Evolutionary conservation across 2,329 filamentous ascomycete genomes (phyloP), one percentile per base, ranked within the genome.

Genomic region (Aspergillus fumigatiaffinis): DNA sequence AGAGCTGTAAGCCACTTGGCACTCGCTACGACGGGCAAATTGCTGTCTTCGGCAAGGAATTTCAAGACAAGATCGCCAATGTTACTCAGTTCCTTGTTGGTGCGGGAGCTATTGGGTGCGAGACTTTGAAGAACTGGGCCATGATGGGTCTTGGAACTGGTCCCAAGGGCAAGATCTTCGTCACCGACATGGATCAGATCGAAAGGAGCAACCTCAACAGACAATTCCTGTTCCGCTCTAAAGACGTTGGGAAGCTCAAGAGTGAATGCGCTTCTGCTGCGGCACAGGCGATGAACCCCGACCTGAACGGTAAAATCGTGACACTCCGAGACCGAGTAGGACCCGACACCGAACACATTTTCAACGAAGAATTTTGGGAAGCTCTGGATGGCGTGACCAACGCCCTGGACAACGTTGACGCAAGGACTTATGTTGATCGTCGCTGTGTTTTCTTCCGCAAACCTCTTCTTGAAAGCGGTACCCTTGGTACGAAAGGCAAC

Each of bases 41-140:
- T 70, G 93, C 91, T 2, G 94, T 99, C 1, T 96, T 99, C 64
- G 94, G 94, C 60, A 88, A 85, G 68, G 90, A 96, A 62, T 99
- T 88, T 76, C 94, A 99, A 76, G 89, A 96, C 52, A 97, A 96
- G 81, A 84, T 99, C 65, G 85, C 88, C 59, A 96, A 97, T 68
- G 77, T 94, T 60, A 94, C 88, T 69, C 87, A 97, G 68, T 99
- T 99, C 80, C 82, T 99, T 55, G 94, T 99, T 57, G 94, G 94
- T 65, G 91, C 94, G 50, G 94, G 94, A 68, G 94, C 95, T 62
- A 99, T 99, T 73, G 94, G 94, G 49, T 99, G 94, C 71, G 94
- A 99, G 73, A 99, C 97, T 89, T 80, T 99, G 65, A 99, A 99
- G 85, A 97, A 97, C 76, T 99, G 94, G 92, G 93, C 95, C 38